These are phyloP conservation scores for Chalciporus sp. DNA, from an alignment of 1,284 basidiomycete species.

Conservation along the genomic window DNA sequence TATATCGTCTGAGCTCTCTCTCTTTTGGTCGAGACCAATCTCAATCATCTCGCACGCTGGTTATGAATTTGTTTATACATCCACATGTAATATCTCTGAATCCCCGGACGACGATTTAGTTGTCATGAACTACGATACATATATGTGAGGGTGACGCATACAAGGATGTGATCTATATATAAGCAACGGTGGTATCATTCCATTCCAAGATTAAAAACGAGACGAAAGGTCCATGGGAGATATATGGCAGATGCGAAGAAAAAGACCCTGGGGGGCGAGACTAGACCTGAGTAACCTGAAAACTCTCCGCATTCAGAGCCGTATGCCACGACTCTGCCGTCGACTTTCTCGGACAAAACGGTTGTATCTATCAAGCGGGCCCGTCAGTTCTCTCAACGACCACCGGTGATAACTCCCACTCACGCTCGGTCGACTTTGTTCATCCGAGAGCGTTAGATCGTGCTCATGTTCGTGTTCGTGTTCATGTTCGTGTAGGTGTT, in stretches of 20 bases:
- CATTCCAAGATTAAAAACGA: too few species aligned
- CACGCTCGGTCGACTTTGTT: neutral
- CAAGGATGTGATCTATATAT: too few species aligned
- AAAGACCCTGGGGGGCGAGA: neutral
- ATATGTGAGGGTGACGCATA: too few species aligned
- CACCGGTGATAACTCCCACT: too few species aligned
- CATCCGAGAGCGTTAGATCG: neutral
- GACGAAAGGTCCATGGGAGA: too few species aligned
- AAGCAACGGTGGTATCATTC: too few species aligned
- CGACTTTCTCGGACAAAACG: slow-evolving; percentile 6
- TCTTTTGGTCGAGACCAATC: neutral
- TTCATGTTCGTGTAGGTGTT: too few species aligned
- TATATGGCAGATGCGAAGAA: neutral
- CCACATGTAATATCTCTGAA: slow-evolving; percentile 29
- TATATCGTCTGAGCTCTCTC: neutral
- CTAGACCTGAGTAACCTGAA: slow-evolving; percentile 5
- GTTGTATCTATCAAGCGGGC: neutral
- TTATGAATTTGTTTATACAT: slow-evolving; percentile 20
- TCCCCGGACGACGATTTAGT: slow-evolving; percentile 10
- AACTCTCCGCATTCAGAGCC: neutral
- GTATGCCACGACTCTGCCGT: slow-evolving; percentile 17
- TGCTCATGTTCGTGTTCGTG: too few species aligned
- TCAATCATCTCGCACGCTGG: slow-evolving; percentile 3
- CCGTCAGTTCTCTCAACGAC: too few species aligned
- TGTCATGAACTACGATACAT: neutral